Percentiles rank a stretch among this genome's conserved stretches.
These are phyloP conservation scores for Xylaria sp. DNA, from an alignment of 495 filamentous ascomycete genomes.

Conservation along the genomic window DNA sequence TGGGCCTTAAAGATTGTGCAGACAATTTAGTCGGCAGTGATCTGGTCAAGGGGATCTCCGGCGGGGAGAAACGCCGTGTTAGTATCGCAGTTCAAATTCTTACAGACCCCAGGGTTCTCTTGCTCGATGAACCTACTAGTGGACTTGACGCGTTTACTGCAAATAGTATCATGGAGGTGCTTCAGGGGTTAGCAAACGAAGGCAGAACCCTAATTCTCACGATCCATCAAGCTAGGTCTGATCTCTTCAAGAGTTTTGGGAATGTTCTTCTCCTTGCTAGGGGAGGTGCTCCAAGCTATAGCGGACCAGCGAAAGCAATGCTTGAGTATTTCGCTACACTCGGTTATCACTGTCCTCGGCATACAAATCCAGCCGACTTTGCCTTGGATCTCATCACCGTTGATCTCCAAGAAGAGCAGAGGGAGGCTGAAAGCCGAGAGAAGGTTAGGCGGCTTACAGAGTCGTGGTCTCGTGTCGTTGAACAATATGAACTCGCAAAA, in stretches of 20 bases:
- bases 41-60: slow-evolving; percentile 76
- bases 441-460: slow-evolving; percentile 66
- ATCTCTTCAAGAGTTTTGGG: slow-evolving; percentile 73
- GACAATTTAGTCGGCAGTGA: slow-evolving; percentile 75
- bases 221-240: slow-evolving; percentile 77
- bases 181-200: slow-evolving; percentile 71
- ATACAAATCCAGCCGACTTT: slow-evolving; percentile 78
- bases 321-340: slow-evolving; percentile 65
- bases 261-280: slow-evolving; percentile 72
- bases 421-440: slow-evolving; percentile 64
- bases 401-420: slow-evolving; percentile 66
- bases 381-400: slow-evolving; percentile 77
- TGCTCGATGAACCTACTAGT: slow-evolving; percentile 78
- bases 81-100: slow-evolving; percentile 79
- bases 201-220: slow-evolving; percentile 76
- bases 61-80: slow-evolving; percentile 77
- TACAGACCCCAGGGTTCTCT: slow-evolving; percentile 71
- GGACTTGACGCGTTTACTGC: slow-evolving; percentile 80
- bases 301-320: slow-evolving; percentile 69
- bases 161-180: slow-evolving; percentile 73
- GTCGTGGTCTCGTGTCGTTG: slow-evolving; percentile 46
- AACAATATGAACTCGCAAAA: background rate
- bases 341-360: slow-evolving; percentile 67
- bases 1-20: slow-evolving; percentile 79
- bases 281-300: slow-evolving; percentile 71